phyloP scores from a whole-genome alignment of 164 flowering plant species.

The Santalum album region DNA sequence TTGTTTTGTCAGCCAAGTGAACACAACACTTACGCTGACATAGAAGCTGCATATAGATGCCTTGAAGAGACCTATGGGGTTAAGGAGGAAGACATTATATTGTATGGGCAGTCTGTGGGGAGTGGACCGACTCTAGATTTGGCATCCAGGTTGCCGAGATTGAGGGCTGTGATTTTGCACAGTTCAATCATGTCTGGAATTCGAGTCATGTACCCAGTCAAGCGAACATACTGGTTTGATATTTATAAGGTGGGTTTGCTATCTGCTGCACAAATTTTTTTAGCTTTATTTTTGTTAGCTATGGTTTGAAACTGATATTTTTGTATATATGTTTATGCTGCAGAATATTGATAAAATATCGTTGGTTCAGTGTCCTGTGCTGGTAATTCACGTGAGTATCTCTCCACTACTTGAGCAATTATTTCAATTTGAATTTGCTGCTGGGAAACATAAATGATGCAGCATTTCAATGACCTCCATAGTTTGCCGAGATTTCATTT shows the following conservation, averaged over 20 bases:
- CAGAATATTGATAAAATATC: constrained; percentile 85
- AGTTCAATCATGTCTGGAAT: constrained; percentile 83
- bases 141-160: constrained; percentile 46
- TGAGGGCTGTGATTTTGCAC: constrained; percentile 85
- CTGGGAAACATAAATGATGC: no score
- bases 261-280: background rate
- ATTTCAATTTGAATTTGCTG: background rate
- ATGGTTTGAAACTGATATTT: background rate
- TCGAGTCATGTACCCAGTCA: constrained; percentile 84
- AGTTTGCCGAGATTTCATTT: no score
- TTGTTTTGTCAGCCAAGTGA: constrained; percentile 56
- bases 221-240: constrained; percentile 78
- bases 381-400: constrained; percentile 80
- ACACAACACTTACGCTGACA: constrained; percentile 77
- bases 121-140: constrained; percentile 85
- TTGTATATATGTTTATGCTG: constrained; percentile 13
- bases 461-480: no score
- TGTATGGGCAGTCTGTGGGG: constrained; percentile 90
- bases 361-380: constrained; percentile 63
- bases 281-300: background rate
- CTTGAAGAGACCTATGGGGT: constrained; percentile 60
- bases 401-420: background rate
- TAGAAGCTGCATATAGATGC: constrained; percentile 81
- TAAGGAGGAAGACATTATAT: constrained; percentile 70
- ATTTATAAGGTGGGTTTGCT: constrained; percentile 57